A percentile compares a stretch with the other conserved stretches of the same genome.
Evolutionary conservation across 179 eudicot genomes (phyloP).

Genomic region (Nepenthes alata): DNA sequence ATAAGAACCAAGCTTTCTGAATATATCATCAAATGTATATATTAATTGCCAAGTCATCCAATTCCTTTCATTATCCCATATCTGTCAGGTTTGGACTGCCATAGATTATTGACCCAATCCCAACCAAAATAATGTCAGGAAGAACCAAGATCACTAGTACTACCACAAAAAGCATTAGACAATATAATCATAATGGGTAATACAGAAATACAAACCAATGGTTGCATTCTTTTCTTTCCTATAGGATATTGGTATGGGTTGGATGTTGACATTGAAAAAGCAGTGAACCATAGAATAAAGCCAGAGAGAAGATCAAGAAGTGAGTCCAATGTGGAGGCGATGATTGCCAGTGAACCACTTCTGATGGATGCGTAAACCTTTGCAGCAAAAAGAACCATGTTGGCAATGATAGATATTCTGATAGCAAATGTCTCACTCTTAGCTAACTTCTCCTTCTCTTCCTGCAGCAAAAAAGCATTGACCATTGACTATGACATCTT

Average conservation of each 20-base stretch:
- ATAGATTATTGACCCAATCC: no score
- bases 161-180: background rate
- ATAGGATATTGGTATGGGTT: constrained; percentile 92
- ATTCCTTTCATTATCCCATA: no score
- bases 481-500: constrained; percentile 3
- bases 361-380: constrained; percentile 72
- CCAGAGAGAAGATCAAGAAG: constrained; percentile 97
- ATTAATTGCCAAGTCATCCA: no score
- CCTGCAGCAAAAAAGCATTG: constrained; percentile 31
- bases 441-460: constrained; percentile 59
- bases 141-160: background rate
- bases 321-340: constrained; percentile 93
- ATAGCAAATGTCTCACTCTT: constrained; percentile 73
- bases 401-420: constrained; percentile 66
- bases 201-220: constrained; percentile 45
- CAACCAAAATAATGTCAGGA: no score
- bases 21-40: no score
- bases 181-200: background rate
- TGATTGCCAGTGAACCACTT: constrained; percentile 92
- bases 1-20: no score
- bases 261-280: constrained; percentile 83
- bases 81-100: no score
- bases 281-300: constrained; percentile 91
- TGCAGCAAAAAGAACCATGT: constrained; percentile 73
- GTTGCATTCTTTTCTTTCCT: constrained; percentile 97